A percentile compares a stretch with the other conserved stretches of the same genome.
Evolutionary conservation across 179 eudicot genomes (phyloP).

Genomic region (Dionaea muscipula): DNA sequence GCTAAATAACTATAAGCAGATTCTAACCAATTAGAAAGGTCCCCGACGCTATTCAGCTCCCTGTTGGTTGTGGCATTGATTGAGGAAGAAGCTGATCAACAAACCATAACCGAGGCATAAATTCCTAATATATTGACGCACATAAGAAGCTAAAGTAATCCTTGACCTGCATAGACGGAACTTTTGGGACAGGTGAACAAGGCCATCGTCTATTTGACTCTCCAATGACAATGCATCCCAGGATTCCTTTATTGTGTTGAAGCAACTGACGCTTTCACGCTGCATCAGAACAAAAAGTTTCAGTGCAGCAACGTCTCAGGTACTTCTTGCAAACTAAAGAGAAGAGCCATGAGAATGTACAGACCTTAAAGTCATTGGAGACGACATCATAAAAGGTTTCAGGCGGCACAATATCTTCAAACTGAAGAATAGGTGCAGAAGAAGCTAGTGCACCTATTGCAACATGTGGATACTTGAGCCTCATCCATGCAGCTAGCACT

Average conservation of each 20-base stretch:
- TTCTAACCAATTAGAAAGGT: slow-evolving; percentile 58
- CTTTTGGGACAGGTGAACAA: slow-evolving; percentile 39
- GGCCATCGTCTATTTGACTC: slow-evolving; percentile 47
- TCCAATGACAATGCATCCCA: slow-evolving; percentile 44
- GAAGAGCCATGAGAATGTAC: slow-evolving; percentile 12
- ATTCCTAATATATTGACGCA: not conserved
- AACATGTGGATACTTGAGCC: slow-evolving; percentile 84
- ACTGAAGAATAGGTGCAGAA: slow-evolving; percentile 88
- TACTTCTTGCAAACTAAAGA: not conserved
- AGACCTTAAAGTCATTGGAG: slow-evolving; percentile 60
- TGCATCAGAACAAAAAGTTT: slow-evolving; percentile 13
- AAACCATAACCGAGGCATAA: slow-evolving; percentile 2
- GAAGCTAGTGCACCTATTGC: slow-evolving; percentile 87
- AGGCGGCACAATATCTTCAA: slow-evolving; percentile 75
- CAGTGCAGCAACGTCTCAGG: not conserved
- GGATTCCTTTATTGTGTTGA: slow-evolving; percentile 69
- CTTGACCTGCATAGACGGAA: slow-evolving; percentile 64
- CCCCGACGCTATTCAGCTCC: slow-evolving; percentile 37
- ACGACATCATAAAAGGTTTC: slow-evolving; percentile 73
- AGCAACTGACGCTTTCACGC: slow-evolving; percentile 79
- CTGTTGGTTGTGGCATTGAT: slow-evolving; percentile 29
- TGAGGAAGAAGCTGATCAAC: not conserved
- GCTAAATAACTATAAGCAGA: slow-evolving; percentile 85
- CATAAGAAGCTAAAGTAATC: not conserved
- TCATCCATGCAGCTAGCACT: slow-evolving; percentile 98